Percentiles rank a stretch among this genome's conserved stretches.
phyloP scores from a whole-genome alignment of 768 basidiomycete genomes.

The Serendipita indica region DNA sequence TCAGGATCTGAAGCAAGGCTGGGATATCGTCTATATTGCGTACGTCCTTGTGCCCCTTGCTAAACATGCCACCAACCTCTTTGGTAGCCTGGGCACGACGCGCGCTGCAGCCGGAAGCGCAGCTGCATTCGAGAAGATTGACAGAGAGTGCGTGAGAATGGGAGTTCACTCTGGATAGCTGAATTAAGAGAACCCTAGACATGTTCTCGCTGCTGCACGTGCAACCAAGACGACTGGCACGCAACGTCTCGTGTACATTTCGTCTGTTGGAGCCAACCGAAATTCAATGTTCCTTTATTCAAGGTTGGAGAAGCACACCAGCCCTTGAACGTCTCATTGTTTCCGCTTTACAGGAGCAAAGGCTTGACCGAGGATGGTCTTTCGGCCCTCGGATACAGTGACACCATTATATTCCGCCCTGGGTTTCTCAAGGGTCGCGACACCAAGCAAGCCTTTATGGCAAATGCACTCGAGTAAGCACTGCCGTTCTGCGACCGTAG shows the following conservation, averaged over 20 bases:
- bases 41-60: conserved; percentile 22
- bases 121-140: conserved; percentile 59
- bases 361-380: conserved; percentile 59
- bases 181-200: conserved; percentile 28
- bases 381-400: conserved; percentile 50
- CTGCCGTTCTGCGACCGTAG: conserved; percentile 28
- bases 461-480: too few species aligned
- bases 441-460: too few species aligned
- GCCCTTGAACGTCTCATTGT: not conserved
- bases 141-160: conserved; percentile 41
- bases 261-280: conserved; percentile 35
- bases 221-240: conserved; percentile 41
- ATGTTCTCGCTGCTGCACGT: conserved; percentile 58
- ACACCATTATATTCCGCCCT: conserved; percentile 59
- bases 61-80: not conserved
- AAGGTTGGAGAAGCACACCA: conserved; percentile 22
- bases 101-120: conserved; percentile 44
- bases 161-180: not conserved
- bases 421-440: conserved; percentile 35
- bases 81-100: conserved; percentile 47
- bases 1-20: conserved; percentile 37
- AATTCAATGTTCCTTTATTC: conserved; percentile 38
- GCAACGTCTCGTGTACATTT: conserved; percentile 58
- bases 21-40: conserved; percentile 67
- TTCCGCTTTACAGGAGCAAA: conserved; percentile 38